Evolutionary conservation across 495 filamentous ascomycete genomes (phyloP).

Genomic region (Echria macrotheca): DNA sequence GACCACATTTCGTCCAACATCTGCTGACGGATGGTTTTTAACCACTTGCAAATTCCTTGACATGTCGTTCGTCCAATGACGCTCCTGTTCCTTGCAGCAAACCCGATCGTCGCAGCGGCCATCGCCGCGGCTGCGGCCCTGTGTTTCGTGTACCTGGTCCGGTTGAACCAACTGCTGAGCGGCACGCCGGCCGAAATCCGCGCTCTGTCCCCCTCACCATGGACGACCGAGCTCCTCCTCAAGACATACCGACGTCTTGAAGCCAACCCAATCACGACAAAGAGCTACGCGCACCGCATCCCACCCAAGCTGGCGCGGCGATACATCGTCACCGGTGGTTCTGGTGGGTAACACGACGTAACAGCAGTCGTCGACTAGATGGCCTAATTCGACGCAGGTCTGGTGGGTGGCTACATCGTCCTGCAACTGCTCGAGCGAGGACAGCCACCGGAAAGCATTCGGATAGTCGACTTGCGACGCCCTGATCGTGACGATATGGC

Average conservation of each 20-base stretch:
- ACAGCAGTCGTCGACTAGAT: too few species aligned
- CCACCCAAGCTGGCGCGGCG: conserved; percentile 50
- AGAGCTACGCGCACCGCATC: conserved; percentile 41
- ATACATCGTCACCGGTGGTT: conserved; percentile 54
- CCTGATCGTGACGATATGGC: conserved; percentile 35
- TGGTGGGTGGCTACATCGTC: conserved; percentile 41
- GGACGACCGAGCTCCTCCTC: conserved; percentile 44
- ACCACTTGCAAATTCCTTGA: too few species aligned
- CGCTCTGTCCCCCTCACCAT: conserved; percentile 39
- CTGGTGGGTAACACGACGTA: too few species aligned
- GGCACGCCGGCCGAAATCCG: conserved; percentile 42
- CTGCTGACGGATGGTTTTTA: too few species aligned
- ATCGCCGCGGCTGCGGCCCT: conserved; percentile 14
- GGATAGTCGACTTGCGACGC: conserved; percentile 36
- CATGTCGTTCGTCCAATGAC: too few species aligned
- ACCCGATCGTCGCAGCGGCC: too few species aligned
- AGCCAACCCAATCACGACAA: conserved; percentile 32
- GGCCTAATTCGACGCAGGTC: conserved; percentile 28
- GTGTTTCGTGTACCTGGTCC: conserved; percentile 39
- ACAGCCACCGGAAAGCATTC: conserved; percentile 33
- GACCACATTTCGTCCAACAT: too few species aligned
- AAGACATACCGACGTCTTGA: conserved; percentile 39
- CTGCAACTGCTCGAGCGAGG: conserved; percentile 40
- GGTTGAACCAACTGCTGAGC: conserved; percentile 45
- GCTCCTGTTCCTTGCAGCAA: too few species aligned